phyloP scores from a whole-genome alignment of 768 basidiomycete species.

The Leccinum subgranulosum region DNA sequence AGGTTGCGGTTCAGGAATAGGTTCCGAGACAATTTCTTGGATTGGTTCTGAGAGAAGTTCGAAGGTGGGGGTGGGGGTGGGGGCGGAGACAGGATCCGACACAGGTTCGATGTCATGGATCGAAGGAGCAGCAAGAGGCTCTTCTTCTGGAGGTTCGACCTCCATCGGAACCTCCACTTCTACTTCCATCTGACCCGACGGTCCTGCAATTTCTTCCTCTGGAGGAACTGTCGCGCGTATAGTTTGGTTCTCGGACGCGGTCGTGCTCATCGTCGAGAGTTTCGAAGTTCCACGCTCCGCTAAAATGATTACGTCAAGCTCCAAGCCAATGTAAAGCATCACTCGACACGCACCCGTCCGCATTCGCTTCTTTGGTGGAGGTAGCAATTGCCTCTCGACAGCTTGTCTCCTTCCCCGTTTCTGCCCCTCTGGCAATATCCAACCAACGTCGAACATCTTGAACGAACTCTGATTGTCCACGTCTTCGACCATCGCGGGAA shows the following conservation, averaged over 20 bases:
- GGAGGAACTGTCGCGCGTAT: constrained; percentile 23
- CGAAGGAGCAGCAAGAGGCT: neutral
- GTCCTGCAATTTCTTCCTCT: constrained; percentile 23
- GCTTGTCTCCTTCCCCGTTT: constrained; percentile 57
- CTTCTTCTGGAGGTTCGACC: constrained; percentile 10
- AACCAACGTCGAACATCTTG: constrained; percentile 79
- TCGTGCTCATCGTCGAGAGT: constrained; percentile 46
- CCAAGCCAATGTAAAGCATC: neutral
- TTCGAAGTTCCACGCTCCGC: constrained; percentile 39
- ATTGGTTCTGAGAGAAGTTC: neutral
- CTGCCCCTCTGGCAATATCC: constrained; percentile 79
- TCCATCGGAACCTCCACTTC: constrained; percentile 16
- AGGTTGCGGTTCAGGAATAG: neutral
- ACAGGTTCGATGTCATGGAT: neutral
- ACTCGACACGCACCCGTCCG: constrained; percentile 38
- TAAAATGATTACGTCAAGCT: neutral
- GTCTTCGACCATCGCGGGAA: constrained; percentile 61
- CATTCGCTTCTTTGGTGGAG: constrained; percentile 54
- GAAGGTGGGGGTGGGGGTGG: neutral
- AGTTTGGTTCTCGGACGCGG: constrained; percentile 45
- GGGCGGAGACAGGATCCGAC: neutral
- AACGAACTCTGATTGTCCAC: constrained; percentile 75
- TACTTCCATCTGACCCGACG: constrained; percentile 20
- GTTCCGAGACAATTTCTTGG: neutral
- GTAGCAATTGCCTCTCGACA: constrained; percentile 42